Evolutionary conservation across 768 basidiomycete species (phyloP).

Genomic region (Kwoniella shandongensis): DNA sequence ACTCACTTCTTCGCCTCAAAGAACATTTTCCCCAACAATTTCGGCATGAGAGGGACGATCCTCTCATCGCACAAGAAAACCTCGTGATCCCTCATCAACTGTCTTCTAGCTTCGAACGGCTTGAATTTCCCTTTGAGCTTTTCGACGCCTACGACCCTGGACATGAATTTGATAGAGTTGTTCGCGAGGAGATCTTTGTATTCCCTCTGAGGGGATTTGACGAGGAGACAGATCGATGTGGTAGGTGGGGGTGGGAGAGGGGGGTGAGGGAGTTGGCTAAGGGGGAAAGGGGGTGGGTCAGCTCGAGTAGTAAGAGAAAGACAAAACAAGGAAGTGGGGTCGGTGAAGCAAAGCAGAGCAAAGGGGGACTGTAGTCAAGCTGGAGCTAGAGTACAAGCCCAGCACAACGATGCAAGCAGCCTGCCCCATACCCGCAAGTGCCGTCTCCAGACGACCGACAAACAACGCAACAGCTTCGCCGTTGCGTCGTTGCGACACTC

Average conservation of each 20-base stretch:
- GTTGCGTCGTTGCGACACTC: constrained; percentile 47
- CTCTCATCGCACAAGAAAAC: constrained; percentile 92
- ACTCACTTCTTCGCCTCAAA: constrained; percentile 93
- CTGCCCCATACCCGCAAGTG: no score
- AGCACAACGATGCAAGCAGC: no score
- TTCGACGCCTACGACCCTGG: constrained; percentile 80
- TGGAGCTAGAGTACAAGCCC: no score
- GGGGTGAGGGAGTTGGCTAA: constrained; percentile 61
- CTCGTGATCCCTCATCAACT: constrained; percentile 82
- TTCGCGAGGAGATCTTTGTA: constrained; percentile 87
- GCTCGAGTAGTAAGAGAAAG: background rate
- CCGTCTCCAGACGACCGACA: no score
- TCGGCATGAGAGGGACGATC: constrained; percentile 80
- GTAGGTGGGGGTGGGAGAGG: constrained; percentile 74
- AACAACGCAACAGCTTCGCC: no score
- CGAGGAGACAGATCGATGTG: constrained; percentile 80
- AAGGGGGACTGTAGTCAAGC: no score
- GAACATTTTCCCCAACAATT: constrained; percentile 82
- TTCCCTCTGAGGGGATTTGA: constrained; percentile 90
- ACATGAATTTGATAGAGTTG: constrained; percentile 82
- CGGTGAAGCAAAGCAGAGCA: no score
- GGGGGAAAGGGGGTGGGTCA: background rate
- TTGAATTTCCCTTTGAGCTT: constrained; percentile 93
- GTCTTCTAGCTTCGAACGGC: constrained; percentile 61
- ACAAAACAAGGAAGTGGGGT: background rate